Base-by-base conservation (phyloP, 2,329 filamentous ascomycete genomes). In the Fusarium sp. region DNA sequence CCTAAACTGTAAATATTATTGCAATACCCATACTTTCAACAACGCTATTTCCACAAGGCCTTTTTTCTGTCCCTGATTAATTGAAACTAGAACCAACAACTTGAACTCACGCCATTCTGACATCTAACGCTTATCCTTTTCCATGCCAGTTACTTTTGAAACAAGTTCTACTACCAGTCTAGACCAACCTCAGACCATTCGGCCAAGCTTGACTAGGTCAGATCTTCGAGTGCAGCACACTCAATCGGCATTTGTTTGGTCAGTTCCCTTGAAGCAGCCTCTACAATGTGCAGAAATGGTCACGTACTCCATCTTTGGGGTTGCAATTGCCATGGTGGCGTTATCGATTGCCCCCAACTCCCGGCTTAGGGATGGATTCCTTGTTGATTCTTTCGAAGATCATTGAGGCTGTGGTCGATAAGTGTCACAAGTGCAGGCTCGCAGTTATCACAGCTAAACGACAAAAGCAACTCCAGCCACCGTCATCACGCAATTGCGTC, bases 161-260 rank as follows among this genome's bases (percentile, higher is more conserved):
- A 14, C 45, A 41, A 68, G 57, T 53, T 68, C 63, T 57, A 47
- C 35, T 17, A 38, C 39, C 18, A 42, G n/a, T 39, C 58, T 49
- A 36, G 64, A 35, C 46, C 38, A 41, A 18, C 31, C 36, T 25
- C 39, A 42, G 57, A 39, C 49, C 62, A 36, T 38, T 47, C n/a
- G 39, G 54, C 46, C 13, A 61, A 53, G 29, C 63, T 50, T 44
- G 12, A 35, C 53, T 50, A 36, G 36, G 41, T 56, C 60, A 35
- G 33, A 35, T 35, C 47, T 50, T 31, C 27, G 20, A 25, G 33
- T 41, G 18, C n/a, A 50, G 59, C 38, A 50, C n/a, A 29, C 29
- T 35, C 39, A 22, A 46, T 36, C 52, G 35, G 42, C 22, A 53
- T 39, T 33, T 53, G 33, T 53, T 39, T 39, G 49, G 13, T 53